These are phyloP conservation scores for Smittium culicis DNA, from an alignment of 371 early-diverging fungal species.

Conservation along the genomic window DNA sequence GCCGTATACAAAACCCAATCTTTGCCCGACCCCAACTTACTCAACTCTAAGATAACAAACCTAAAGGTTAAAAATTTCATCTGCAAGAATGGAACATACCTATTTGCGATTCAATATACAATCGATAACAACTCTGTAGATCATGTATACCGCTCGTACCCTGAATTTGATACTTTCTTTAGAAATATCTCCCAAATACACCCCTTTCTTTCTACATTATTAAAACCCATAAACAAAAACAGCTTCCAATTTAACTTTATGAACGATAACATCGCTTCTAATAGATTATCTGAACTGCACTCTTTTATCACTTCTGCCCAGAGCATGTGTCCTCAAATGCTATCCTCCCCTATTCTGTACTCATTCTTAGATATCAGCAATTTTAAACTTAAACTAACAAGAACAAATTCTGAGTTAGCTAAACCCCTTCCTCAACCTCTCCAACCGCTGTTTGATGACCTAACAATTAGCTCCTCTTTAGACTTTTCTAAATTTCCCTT, in stretches of 20 bases:
- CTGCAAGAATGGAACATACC: conserved; percentile 30
- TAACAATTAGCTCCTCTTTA: too few species aligned
- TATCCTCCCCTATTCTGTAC: background rate
- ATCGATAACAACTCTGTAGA: conserved; percentile 18
- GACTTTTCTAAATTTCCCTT: background rate
- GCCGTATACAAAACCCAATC: background rate
- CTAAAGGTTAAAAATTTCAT: conserved; percentile 20
- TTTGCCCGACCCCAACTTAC: background rate
- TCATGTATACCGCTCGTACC: conserved; percentile 24
- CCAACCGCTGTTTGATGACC: background rate
- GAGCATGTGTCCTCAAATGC: background rate
- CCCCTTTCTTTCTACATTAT: background rate
- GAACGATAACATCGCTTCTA: conserved; percentile 9
- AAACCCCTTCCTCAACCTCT: background rate
- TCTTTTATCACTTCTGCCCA: background rate
- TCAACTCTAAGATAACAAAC: background rate
- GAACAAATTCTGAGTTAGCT: background rate
- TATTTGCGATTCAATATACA: conserved; percentile 20
- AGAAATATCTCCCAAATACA: conserved; percentile 5
- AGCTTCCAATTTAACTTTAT: conserved; percentile 4
- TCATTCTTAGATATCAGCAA: background rate
- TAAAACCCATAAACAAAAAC: background rate
- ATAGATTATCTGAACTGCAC: conserved; percentile 7
- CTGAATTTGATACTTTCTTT: conserved; percentile 26
- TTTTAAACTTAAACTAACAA: background rate